These are phyloP conservation scores for Cucumis melo DNA, from an alignment of 306 rosid species.

Conservation along the genomic window DNA sequence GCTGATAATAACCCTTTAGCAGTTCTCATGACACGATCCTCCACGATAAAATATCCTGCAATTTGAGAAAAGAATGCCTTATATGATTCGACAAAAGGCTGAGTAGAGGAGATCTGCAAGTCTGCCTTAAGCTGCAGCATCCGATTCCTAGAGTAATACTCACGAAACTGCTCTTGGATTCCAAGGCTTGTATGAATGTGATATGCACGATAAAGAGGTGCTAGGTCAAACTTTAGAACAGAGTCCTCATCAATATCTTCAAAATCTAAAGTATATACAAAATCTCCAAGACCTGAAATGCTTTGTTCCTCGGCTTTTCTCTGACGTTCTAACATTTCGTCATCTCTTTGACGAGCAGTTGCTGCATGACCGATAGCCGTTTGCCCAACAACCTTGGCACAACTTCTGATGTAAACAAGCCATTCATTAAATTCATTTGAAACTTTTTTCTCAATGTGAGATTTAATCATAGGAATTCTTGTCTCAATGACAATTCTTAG, in stretches of 20 bases:
- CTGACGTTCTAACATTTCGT: conserved; percentile 57
- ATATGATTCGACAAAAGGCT: conserved; percentile 66
- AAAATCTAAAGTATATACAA: conserved; percentile 43
- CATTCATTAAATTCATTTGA: conserved; percentile 77
- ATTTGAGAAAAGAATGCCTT: conserved; percentile 76
- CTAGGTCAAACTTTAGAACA: conserved; percentile 52
- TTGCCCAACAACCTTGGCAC: conserved; percentile 72
- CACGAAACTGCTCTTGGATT: conserved; percentile 56
- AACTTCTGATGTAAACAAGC: conserved; percentile 74
- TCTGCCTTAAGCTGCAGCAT: conserved; percentile 78
- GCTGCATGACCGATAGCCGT: conserved; percentile 63
- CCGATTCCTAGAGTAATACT: conserved; percentile 73
- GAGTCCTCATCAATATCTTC: conserved; percentile 68
- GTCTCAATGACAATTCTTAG: conserved; percentile 49
- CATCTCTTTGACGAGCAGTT: conserved; percentile 61
- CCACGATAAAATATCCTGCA: conserved; percentile 87
- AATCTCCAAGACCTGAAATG: conserved; percentile 29
- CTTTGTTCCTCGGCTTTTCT: conserved; percentile 54
- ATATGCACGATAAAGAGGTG: conserved; percentile 85
- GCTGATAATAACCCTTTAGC: conserved; percentile 52
- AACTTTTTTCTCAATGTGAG: conserved; percentile 73
- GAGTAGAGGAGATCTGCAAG: conserved; percentile 59
- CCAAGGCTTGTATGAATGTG: conserved; percentile 81
- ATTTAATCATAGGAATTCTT: conserved; percentile 62
- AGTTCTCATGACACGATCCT: conserved; percentile 77